Base-by-base conservation (phyloP, 2,329 filamentous ascomycete genomes). In the Exophiala calicioides region DNA sequence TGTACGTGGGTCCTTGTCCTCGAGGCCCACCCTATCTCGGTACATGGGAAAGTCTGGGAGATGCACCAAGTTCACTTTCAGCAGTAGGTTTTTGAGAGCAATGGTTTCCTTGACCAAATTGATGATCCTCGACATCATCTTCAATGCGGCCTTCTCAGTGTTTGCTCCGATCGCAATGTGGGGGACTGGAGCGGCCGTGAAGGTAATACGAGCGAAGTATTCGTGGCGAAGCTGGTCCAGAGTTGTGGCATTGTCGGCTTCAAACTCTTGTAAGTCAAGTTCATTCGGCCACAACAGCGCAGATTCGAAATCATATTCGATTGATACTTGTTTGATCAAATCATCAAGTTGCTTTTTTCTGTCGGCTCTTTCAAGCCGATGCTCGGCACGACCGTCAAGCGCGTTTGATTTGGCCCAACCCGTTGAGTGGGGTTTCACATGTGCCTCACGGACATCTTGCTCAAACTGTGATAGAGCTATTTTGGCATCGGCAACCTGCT, bases 31-130 rank as follows among this genome's bases (percentile, higher is more conserved):
- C 13, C 39, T 24, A 24, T 59, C 45, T 33, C 50, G 39, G 41
- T 51, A 59, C n/a, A 50, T 44, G 13, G 46, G 32, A 31, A 32
- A 45, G 18, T 43, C 35, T 8, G 57, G 57, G 13, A 53, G 44
- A 24, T 50, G 50, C 20, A 57, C 47, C 12, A 55, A 39, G 21
- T 40, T 56, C 34, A 52, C 40, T 4, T 37, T 53, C 16, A 44
- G n/a, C 13, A 57, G 46, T 29, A 50, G 41, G 19, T 53, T 52
- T 23, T 47, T 30, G 12, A 44, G 40, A 9, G 50, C 43, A n/a
- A 58, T 47, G 16, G 40, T 46, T 31, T 58, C 58, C 35, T 54
- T 57, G 34, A 57, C 45, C 6, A 60, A 41, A 24, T 57, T 55
- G 13, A 47, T 16, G 18, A 58, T 44, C 27, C 58, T 40, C 18